Percentiles rank a stretch among this genome's conserved stretches.
Conservation (phyloP, 805 yeast genomes). For the Monosporozyma yasuniensis region DNA sequence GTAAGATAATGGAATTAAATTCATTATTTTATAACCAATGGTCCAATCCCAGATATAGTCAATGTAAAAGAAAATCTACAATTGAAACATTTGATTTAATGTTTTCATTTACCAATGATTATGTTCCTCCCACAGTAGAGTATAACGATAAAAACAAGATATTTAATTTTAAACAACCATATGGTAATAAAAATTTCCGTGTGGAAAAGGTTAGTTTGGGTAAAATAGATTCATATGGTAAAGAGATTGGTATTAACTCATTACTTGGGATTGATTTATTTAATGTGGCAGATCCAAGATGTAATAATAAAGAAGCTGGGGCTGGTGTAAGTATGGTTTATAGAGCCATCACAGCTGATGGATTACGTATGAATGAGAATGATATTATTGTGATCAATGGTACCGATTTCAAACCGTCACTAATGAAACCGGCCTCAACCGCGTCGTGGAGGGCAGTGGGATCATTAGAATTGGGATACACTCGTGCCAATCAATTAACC, state of each 20-base stretch:
- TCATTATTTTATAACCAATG: slow-evolving; percentile 28
- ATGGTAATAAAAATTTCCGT: slow-evolving; percentile 2
- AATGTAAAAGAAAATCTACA: slow-evolving; percentile 16
- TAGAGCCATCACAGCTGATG: slow-evolving; percentile 1
- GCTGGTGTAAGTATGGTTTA: not conserved
- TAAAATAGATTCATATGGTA: slow-evolving; percentile 2
- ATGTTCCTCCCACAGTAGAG: slow-evolving; percentile 3
- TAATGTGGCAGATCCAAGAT: not conserved
- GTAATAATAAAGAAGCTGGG: not conserved
- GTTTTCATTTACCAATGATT: slow-evolving; percentile 17
- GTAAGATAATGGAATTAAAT: slow-evolving; percentile 24
- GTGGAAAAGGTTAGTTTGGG: slow-evolving; percentile 3
- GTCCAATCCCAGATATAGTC: slow-evolving; percentile 11
- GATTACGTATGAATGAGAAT: not conserved
- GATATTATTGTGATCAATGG: slow-evolving; percentile 15
- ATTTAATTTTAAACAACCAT: not conserved
- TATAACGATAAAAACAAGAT: not conserved
- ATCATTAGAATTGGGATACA: slow-evolving; percentile 13
- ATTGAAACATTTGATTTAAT: slow-evolving; percentile 24
- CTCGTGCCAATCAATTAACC: slow-evolving; percentile 17
- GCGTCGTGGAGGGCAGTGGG: not conserved
- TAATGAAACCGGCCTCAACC: not conserved
- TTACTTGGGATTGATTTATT: not conserved
- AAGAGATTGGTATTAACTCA: not conserved
- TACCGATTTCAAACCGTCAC: not conserved